These are phyloP conservation scores for Bothriochloa decipiens DNA, from an alignment of 176 grass and related monocot genomes.

Conservation along the genomic window DNA sequence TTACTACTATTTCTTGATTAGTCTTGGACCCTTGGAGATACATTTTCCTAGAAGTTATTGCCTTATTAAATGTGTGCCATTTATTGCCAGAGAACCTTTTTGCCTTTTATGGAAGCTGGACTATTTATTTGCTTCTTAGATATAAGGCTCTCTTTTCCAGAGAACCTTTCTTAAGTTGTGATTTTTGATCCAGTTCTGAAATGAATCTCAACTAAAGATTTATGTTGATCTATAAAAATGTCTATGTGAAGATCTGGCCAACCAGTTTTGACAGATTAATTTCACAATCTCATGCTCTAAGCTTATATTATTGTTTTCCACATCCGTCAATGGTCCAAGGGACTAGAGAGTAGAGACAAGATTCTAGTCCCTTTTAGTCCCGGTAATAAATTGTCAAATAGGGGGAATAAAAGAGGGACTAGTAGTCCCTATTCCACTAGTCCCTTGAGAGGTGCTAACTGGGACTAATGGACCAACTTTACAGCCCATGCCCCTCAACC, in stretches of 20 bases:
- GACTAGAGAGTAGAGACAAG: too few species aligned
- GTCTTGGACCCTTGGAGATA: not conserved
- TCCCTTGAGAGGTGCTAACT: too few species aligned
- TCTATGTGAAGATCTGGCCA: slow-evolving; percentile 2
- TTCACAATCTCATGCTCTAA: not conserved
- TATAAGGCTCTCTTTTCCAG: not conserved
- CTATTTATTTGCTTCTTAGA: slow-evolving; percentile 11
- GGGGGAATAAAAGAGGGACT: too few species aligned
- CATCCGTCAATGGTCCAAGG: not conserved
- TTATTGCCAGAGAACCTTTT: slow-evolving; percentile 3
- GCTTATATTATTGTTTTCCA: not conserved
- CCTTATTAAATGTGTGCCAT: not conserved
- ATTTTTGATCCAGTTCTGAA: not conserved
- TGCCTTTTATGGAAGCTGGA: not conserved
- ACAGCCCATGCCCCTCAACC: too few species aligned
- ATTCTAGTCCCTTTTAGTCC: too few species aligned
- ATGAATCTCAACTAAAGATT: not conserved
- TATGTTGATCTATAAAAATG: not conserved
- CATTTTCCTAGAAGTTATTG: not conserved
- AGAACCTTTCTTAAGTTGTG: not conserved
- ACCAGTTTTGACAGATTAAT: not conserved
- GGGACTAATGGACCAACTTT: too few species aligned
- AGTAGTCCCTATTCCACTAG: too few species aligned
- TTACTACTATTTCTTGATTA: not conserved
- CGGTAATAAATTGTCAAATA: too few species aligned